Base-by-base conservation (phyloP, 2,329 filamentous ascomycete species). In the Fusarium lyarnte region DNA sequence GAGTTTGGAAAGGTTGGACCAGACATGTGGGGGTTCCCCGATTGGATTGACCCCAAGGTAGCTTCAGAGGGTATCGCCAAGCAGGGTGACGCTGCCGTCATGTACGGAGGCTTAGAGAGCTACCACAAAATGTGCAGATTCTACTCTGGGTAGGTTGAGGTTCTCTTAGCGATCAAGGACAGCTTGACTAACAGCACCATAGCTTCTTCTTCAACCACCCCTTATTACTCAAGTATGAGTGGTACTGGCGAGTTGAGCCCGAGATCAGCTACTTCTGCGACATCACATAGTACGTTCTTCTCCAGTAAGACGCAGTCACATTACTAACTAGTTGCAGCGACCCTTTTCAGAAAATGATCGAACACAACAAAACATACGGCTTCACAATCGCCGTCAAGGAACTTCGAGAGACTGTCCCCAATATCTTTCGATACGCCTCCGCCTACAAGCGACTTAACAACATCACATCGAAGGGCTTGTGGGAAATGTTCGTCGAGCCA, bases 231-330 rank as follows among this genome's bases (percentile, higher is more conserved):
- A 98, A 98, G 83, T 99, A 98, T 84, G 94, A 98, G 80, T 99
- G 96, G 96, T 99, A 99, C 86, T 99, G 96, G 96, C 94, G 96
- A 72, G 87, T 99, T 77, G 96, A 99, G 87, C 96, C 96, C 74
- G 96, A 99, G 84, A 98, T 99, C 89, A 98, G 95, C 85, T 99
- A 98, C 85, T 99, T 99, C 85, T 99, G 96, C 83, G 96, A 99
- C 81, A 98, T 99, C 76, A 99, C 96, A 74, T 99, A 99, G 93
- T 95, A 90, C 46, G 78, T 75, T 42, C 11, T 23, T 21, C 21
- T 31, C 21, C 11, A 9, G 21, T 19, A 19, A 29, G 45, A 3
- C 16, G 6, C 25, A 13, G 17, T 16, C 21, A n/a, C 42, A 35
- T 43, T 39, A 33, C 70, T 77, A 60, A 77, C 69, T 19, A 52